Evolutionary conservation across 768 basidiomycete species (phyloP).

Genomic region (Termitomyces eurrhizus): DNA sequence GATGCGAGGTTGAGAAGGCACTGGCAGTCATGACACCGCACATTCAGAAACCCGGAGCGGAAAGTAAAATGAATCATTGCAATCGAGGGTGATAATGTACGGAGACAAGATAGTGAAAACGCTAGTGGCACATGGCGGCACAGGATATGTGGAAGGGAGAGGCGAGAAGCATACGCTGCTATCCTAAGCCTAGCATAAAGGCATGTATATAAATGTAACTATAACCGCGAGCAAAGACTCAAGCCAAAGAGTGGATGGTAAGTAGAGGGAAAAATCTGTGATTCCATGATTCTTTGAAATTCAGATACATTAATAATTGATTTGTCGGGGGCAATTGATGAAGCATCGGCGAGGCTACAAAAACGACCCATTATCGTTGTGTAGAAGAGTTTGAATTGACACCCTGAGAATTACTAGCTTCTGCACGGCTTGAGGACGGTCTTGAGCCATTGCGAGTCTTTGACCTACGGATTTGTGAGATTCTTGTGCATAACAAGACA

Average conservation of each 20-base stretch:
- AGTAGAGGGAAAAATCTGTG: not conserved
- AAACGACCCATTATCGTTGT: slow-evolving; percentile 5
- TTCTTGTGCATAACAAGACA: not conserved
- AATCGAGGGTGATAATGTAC: slow-evolving; percentile 3
- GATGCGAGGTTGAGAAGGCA: not conserved
- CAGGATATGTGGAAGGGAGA: slow-evolving; percentile 5
- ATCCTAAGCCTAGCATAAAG: slow-evolving; percentile 14
- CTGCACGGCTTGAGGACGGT: slow-evolving; percentile 18
- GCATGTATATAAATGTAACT: slow-evolving; percentile 11
- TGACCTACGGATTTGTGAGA: slow-evolving; percentile 7
- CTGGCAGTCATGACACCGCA: not conserved
- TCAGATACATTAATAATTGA: not conserved
- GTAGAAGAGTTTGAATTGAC: slow-evolving; percentile 13
- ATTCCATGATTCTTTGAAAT: slow-evolving; percentile 5
- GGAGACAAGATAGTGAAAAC: not conserved
- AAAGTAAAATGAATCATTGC: not conserved
- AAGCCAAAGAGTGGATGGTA: not conserved
- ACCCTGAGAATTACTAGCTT: slow-evolving; percentile 11
- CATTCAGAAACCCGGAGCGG: not conserved
- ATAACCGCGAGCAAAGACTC: not conserved
- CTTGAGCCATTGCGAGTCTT: slow-evolving; percentile 27
- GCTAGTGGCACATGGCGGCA: not conserved
- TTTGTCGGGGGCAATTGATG: not conserved
- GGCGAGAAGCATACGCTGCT: slow-evolving; percentile 9
- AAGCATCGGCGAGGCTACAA: not conserved